Base-by-base conservation (phyloP, 2,329 filamentous ascomycete species). In the Claviceps sorghi region DNA sequence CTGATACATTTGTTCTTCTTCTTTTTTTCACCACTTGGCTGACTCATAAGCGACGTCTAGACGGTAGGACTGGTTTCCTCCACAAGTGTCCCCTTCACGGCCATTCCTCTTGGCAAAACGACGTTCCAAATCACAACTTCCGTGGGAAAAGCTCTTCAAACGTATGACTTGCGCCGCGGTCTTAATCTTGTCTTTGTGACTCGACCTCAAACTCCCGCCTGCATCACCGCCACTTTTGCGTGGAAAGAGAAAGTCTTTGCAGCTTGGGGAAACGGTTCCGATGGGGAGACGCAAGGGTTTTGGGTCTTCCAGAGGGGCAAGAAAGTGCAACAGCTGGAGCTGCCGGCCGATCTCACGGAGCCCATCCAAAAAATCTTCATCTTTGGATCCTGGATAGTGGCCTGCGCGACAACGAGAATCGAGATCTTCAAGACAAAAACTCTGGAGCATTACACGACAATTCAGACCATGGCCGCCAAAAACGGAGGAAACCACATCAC, bases 91-190 rank as follows among this genome's bases (percentile, higher is more conserved):
- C 91, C 93, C 0, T 97, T 98, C 64, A 90, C 91, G 2, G 85
- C 86, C 6, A 78, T 94, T 34, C 86, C 91, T 0, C 75, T 95
- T 17, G 93, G 93, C 53, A 95, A 95, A 69, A 91, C 88, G 1
- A 95, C 89, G 3, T 98, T 95, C 65, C 93, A 98, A 67, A 88
- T 98, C 67, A 97, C 93, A 36, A 98, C 93, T 32, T 97, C 88
- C 0, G 86, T 94, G 56, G 93, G 91, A 56, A 80, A 83, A 61
- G 88, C 84, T 54, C 77, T 98, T 47, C 93, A 98, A 69, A 98
- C 93, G 0, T 98, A 98, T 72, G 93, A 98, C 65, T 72, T 98
- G 56, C 88, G 86, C 66, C 82, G 84, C 61, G 91, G 91, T 47
- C 78, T 98, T 55, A 91, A 94, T 61, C 80, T 98, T 49, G 82